Base-by-base conservation (phyloP, 208 protist genomes). In the Acanthamoeba lugdunensis region DNA sequence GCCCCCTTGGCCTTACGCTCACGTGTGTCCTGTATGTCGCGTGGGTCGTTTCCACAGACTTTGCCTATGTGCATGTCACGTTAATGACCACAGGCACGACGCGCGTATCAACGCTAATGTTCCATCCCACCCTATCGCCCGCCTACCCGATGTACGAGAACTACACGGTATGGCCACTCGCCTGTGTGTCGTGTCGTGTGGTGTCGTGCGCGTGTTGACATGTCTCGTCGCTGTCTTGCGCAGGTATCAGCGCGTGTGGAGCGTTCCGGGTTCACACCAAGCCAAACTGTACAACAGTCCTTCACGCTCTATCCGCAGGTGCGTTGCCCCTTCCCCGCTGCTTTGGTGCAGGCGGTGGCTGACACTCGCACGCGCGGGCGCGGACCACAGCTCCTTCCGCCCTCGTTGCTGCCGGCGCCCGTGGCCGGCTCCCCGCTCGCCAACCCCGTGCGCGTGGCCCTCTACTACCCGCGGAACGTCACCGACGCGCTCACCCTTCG, bases 231-330 rank as follows among this genome's bases (percentile, higher is more conserved):
- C 48, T 48, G 45, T 48, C 45, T 48, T 11, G 33, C 18, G 75
- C 77, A 85, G 77, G 77, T 85, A 1, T 85, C 77, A 14, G 77
- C 77, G 6, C 48, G 30, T 9, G 50, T 58, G 6, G 77, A 85
- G 16, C 37, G 37, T 11, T 25, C 50, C 4, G 77, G 77, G 4
- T 61, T 28, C 45, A 18, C n/a, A 0, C 77, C 77, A 48, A 85
- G 77, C 45, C 77, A 61, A 58, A 85, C n/a, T 21, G 77, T n/a
- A 33, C 21, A 61, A 45, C 18, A 23, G 4, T 14, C 37, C 0
- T 85, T 85, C 77, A 58, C 48, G 8, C 45, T 85, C n/a, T 85
- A 58, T 58, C 77, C 77, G 21, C 77, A 85, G 48, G 45, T 85
- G n/a, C 16, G 67, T 14, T 25, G 2, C 13, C 30, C 25, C 2